A percentile compares a stretch with the other conserved stretches of the same genome.
phyloP scores from a whole-genome alignment of 2,329 filamentous ascomycete species.

The Scolecobasidium constrictum region DNA sequence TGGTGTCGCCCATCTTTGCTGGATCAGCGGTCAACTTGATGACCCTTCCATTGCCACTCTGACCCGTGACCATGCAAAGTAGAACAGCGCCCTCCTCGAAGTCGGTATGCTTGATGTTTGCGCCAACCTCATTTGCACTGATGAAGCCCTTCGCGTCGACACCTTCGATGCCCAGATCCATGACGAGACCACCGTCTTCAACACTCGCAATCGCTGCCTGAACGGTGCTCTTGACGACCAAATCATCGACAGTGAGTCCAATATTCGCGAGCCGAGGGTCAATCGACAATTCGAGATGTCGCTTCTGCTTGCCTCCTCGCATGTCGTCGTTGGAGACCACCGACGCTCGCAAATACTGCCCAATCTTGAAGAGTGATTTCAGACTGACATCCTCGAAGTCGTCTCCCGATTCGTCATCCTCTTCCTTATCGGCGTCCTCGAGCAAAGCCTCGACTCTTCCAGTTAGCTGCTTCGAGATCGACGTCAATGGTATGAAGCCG shows the following conservation, averaged over 20 bases:
- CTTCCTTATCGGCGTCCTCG: slow-evolving; percentile 47
- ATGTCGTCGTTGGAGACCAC: slow-evolving; percentile 71
- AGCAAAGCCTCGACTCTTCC: slow-evolving; percentile 59
- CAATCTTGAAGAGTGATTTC: slow-evolving; percentile 62
- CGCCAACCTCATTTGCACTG: slow-evolving; percentile 68
- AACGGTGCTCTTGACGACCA: slow-evolving; percentile 65
- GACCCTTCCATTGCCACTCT: slow-evolving; percentile 68
- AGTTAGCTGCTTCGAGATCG: slow-evolving; percentile 74
- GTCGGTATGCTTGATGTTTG: slow-evolving; percentile 50
- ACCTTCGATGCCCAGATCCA: slow-evolving; percentile 74
- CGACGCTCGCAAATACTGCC: slow-evolving; percentile 79
- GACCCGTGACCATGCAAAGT: slow-evolving; percentile 68
- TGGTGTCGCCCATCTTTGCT: slow-evolving; percentile 56
- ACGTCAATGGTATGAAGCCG: slow-evolving; percentile 83
- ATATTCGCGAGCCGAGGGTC: slow-evolving; percentile 70
- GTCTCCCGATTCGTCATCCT: slow-evolving; percentile 40
- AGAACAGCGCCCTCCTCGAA: slow-evolving; percentile 77
- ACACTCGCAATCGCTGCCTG: slow-evolving; percentile 84
- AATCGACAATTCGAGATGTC: slow-evolving; percentile 78
- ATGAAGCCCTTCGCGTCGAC: slow-evolving; percentile 64
- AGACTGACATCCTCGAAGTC: slow-evolving; percentile 56
- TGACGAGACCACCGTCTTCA: slow-evolving; percentile 91
- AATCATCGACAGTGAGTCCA: slow-evolving; percentile 58
- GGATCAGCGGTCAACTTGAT: slow-evolving; percentile 73
- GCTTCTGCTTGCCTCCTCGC: slow-evolving; percentile 54